phyloP scores from a whole-genome alignment of 352 stramenopile species.

The Elongisporangium anandrum region DNA sequence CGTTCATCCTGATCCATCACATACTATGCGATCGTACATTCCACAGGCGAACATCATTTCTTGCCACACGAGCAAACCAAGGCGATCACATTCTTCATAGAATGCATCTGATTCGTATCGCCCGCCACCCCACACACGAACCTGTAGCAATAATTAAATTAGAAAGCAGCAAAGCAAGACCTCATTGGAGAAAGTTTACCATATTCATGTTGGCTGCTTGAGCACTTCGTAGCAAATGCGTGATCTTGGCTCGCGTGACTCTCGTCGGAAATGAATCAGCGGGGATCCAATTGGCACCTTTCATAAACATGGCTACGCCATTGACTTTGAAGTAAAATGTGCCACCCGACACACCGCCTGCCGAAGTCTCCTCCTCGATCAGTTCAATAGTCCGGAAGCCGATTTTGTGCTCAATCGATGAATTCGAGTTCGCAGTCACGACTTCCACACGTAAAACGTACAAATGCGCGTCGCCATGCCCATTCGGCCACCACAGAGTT shows the following conservation, averaged over 20 bases:
- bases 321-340: conserved; percentile 83
- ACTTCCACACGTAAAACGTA: conserved; percentile 52
- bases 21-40: conserved; percentile 34
- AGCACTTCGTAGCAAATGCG: conserved; percentile 51
- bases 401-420: conserved; percentile 36
- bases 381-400: conserved; percentile 65
- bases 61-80: conserved; percentile 87
- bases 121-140: conserved; percentile 86
- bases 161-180: conserved; percentile 1
- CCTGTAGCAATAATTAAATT: conserved; percentile 13
- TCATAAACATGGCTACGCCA: conserved; percentile 54
- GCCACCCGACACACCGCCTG: conserved; percentile 34
- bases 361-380: conserved; percentile 43
- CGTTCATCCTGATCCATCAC: background rate
- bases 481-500: conserved; percentile 67
- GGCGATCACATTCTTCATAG: conserved; percentile 73
- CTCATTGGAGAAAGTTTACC: conserved; percentile 15
- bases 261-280: conserved; percentile 71
- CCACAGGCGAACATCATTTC: conserved; percentile 90
- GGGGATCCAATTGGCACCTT: conserved; percentile 81
- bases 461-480: conserved; percentile 55
- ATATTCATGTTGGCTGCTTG: conserved; percentile 82
- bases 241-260: conserved; percentile 25
- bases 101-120: conserved; percentile 83
- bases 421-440: conserved; percentile 16